Conservation (phyloP, 805 yeast species). For the Candida awuae region DNA sequence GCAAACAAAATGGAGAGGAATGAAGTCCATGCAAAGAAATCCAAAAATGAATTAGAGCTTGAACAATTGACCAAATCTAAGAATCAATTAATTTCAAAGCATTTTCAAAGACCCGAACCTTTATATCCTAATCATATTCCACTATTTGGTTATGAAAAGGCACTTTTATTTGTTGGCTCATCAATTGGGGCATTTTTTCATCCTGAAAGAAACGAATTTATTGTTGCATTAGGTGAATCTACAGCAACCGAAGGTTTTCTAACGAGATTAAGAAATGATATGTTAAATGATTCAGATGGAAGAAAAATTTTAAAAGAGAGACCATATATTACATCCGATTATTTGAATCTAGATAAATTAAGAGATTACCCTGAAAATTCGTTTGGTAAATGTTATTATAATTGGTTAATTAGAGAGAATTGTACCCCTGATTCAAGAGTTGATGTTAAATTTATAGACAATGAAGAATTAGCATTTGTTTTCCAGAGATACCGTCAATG, state of each 20-base stretch:
- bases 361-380: constrained; percentile 56
- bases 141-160: constrained; percentile 52
- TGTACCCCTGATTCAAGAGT: constrained; percentile 92
- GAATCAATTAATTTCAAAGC: constrained; percentile 12
- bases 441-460: constrained; percentile 78
- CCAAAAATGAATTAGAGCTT: constrained; percentile 24
- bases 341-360: constrained; percentile 57
- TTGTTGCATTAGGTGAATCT: constrained; percentile 83
- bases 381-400: constrained; percentile 69
- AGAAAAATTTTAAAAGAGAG: constrained; percentile 68
- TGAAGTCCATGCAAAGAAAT: constrained; percentile 32
- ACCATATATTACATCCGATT: constrained; percentile 73
- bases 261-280: constrained; percentile 50
- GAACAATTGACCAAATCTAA: constrained; percentile 11
- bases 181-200: constrained; percentile 71
- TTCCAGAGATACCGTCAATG: constrained; percentile 92
- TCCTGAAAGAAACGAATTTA: constrained; percentile 68
- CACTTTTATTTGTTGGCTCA: constrained; percentile 58
- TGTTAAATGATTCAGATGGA: constrained; percentile 73
- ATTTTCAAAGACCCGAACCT: constrained; percentile 34
- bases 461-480: constrained; percentile 86
- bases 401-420: constrained; percentile 79
- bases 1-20: constrained; percentile 57
- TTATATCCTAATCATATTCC: constrained; percentile 77
- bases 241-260: constrained; percentile 72